Percentiles rank a stretch among this genome's conserved stretches.
Conservation (phyloP, 345 rosid species). For the Angophora floribunda region DNA sequence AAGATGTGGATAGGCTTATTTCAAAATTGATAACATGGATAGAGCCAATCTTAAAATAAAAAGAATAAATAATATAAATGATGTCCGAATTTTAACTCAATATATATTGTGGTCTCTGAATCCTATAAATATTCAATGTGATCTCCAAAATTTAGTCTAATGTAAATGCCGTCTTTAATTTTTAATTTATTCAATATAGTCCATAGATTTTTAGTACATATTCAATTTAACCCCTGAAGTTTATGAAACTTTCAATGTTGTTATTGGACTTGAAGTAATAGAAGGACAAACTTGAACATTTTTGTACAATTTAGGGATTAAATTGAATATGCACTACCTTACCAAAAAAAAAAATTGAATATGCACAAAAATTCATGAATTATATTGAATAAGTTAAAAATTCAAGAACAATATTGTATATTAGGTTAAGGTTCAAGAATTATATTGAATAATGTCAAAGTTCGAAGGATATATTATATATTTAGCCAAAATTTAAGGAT, state of each 20-base stretch:
- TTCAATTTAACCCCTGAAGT: not conserved
- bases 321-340: not conserved
- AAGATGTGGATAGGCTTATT: not conserved
- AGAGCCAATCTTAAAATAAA: not conserved
- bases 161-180: not conserved
- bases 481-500: not conserved
- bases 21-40: not conserved
- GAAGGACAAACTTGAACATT: not conserved
- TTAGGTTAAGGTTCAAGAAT: accelerated
- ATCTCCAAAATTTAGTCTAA: not conserved
- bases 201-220: not conserved
- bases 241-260: not conserved
- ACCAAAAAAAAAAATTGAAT: too few relatives aligned
- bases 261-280: not conserved
- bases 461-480: not conserved
- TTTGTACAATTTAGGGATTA: not conserved
- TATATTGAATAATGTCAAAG: not conserved
- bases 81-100: not conserved
- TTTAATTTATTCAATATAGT: not conserved
- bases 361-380: not conserved
- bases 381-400: not conserved
- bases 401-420: accelerated
- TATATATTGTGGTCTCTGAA: too few relatives aligned
- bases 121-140: not conserved
- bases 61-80: not conserved